A percentile compares a stretch with the other conserved stretches of the same genome.
These are phyloP conservation scores for Stereum hirsutum DNA, from an alignment of 1,284 basidiomycete species.

Conservation along the genomic window DNA sequence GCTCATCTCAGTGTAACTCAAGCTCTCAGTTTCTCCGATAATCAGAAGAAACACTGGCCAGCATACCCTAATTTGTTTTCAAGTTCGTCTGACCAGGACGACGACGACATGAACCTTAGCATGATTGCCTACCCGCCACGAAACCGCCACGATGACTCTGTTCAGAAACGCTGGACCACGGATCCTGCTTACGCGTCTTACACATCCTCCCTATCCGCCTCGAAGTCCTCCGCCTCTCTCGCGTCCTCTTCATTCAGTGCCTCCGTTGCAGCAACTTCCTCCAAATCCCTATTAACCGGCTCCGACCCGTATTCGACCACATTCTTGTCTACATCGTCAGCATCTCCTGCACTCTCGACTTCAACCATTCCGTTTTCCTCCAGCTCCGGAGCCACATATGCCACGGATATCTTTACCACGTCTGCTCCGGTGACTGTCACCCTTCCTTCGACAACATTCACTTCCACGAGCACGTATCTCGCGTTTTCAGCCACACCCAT, in stretches of 20 bases:
- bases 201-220: slow-evolving; percentile 1
- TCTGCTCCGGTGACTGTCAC: neutral
- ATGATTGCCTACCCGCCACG: too few relatives aligned
- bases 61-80: too few relatives aligned
- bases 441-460: slow-evolving; percentile 1
- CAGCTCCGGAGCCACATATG: neutral
- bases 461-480: slow-evolving; percentile 3
- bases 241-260: neutral
- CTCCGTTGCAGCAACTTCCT: neutral
- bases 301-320: neutral
- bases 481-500: slow-evolving; percentile 1
- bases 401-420: neutral
- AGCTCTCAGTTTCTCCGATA: too few relatives aligned
- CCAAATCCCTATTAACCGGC: neutral
- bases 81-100: too few relatives aligned
- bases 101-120: too few relatives aligned
- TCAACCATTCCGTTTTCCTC: too few relatives aligned
- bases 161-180: slow-evolving; percentile 4
- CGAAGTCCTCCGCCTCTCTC: neutral
- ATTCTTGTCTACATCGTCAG: neutral
- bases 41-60: too few relatives aligned
- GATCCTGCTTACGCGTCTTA: slow-evolving; percentile 1
- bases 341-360: neutral
- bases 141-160: neutral
- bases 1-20: too few relatives aligned